Percentiles rank a stretch among this genome's conserved stretches.
Conservation (phyloP, 2,329 filamentous ascomycete species). For the Diaporthe citrichinensis region DNA sequence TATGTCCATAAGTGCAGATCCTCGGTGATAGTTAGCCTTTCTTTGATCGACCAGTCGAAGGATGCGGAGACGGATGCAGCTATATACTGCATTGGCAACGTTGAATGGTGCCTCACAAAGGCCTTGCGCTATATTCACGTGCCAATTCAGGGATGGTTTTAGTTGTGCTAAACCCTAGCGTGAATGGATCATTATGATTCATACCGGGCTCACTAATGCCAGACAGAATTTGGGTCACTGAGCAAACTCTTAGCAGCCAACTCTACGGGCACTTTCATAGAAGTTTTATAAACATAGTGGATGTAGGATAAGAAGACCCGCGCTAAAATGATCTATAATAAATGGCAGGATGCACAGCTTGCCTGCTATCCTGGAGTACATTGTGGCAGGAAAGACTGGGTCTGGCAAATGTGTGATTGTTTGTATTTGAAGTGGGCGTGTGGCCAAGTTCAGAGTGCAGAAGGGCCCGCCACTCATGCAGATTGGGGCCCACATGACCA, state of each 20-base stretch:
- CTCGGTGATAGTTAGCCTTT: background rate
- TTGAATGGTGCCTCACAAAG: background rate
- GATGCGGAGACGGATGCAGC: background rate
- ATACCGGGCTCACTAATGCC: background rate
- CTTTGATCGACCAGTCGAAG: background rate
- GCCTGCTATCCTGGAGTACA: background rate
- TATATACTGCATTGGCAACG: background rate
- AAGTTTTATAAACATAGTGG: background rate
- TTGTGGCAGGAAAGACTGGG: too few relatives aligned
- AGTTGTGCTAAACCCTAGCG: slow-evolving; percentile 1
- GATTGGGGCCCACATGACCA: too few relatives aligned
- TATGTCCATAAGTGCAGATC: too few relatives aligned
- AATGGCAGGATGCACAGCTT: background rate
- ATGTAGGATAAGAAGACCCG: background rate
- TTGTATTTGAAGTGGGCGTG: too few relatives aligned
- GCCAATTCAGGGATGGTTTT: too few relatives aligned
- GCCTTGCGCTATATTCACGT: background rate
- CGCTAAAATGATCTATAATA: background rate
- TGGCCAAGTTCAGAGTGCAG: too few relatives aligned
- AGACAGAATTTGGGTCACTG: background rate
- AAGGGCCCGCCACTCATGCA: too few relatives aligned
- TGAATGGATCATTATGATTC: slow-evolving; percentile 5
- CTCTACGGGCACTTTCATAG: background rate
- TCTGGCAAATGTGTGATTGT: too few relatives aligned
- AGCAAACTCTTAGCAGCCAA: background rate